Conservation (phyloP, 208 protist species). For the Wallacemonas sp. region DNA sequence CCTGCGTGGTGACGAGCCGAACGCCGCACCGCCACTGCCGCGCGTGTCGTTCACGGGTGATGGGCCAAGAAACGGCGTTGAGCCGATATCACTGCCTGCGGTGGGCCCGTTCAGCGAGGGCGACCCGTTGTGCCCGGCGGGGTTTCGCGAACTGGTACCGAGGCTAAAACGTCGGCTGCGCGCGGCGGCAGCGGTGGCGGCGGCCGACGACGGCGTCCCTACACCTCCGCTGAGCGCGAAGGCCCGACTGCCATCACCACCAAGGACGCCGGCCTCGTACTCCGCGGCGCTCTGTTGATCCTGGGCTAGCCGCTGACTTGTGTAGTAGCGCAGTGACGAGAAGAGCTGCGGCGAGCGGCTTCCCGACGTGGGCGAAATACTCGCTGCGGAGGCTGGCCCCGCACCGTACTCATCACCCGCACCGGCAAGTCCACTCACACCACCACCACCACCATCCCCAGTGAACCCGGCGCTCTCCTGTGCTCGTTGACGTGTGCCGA, state of each 20-base stretch:
- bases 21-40: too few species aligned
- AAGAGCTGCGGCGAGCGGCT: background rate
- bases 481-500: background rate
- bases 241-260: conserved; percentile 10
- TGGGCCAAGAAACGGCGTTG: too few species aligned
- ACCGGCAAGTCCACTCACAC: background rate
- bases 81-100: too few species aligned
- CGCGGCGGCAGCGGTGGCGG: background rate
- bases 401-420: background rate
- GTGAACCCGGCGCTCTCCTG: too few species aligned
- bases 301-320: conserved; percentile 5
- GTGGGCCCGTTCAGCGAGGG: too few species aligned
- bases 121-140: background rate
- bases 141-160: background rate
- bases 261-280: conserved; percentile 1
- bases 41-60: conserved; percentile 3
- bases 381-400: background rate
- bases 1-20: background rate
- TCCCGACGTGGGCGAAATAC: background rate
- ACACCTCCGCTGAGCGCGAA: conserved; percentile 7
- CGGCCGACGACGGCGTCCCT: background rate
- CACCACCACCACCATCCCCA: background rate
- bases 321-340: conserved; percentile 7
- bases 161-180: background rate
- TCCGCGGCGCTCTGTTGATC: conserved; percentile 7